A percentile compares a stretch with the other conserved stretches of the same genome.
phyloP scores from a whole-genome alignment of 345 rosid genomes.

The Trapa bicornis region DNA sequence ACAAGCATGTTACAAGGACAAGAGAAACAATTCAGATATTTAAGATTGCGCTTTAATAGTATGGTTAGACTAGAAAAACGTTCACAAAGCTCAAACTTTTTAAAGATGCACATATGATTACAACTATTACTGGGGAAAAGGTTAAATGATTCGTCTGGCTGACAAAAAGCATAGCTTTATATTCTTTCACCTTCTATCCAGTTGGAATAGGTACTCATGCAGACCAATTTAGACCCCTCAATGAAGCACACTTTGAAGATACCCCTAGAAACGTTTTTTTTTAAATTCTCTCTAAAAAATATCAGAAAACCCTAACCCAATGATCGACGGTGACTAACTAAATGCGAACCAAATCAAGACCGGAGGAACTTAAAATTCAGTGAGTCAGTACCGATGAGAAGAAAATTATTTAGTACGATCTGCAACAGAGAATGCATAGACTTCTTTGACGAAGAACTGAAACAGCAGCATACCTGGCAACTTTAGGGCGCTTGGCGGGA shows the following conservation, averaged over 20 bases:
- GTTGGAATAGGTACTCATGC: background rate
- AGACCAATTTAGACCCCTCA: background rate
- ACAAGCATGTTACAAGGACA: background rate
- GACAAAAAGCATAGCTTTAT: background rate
- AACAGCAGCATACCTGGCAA: conserved; percentile 18
- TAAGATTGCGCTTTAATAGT: background rate
- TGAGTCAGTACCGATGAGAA: background rate
- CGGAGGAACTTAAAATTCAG: background rate
- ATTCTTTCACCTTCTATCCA: background rate
- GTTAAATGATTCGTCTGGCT: background rate
- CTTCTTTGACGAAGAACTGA: background rate
- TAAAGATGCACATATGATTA: background rate
- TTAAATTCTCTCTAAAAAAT: background rate
- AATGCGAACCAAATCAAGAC: background rate
- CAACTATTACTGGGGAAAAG: background rate
- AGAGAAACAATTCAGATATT: background rate
- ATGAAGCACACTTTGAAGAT: background rate
- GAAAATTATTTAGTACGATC: background rate
- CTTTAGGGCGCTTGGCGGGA: conserved; percentile 42
- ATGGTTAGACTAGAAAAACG: background rate
- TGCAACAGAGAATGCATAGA: background rate
- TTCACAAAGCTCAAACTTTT: background rate
- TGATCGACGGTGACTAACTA: background rate
- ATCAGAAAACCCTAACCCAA: background rate
- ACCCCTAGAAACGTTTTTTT: no score